Conservation (phyloP, 2,329 filamentous ascomycete genomes). For the Pseudocercospora eumusae region DNA sequence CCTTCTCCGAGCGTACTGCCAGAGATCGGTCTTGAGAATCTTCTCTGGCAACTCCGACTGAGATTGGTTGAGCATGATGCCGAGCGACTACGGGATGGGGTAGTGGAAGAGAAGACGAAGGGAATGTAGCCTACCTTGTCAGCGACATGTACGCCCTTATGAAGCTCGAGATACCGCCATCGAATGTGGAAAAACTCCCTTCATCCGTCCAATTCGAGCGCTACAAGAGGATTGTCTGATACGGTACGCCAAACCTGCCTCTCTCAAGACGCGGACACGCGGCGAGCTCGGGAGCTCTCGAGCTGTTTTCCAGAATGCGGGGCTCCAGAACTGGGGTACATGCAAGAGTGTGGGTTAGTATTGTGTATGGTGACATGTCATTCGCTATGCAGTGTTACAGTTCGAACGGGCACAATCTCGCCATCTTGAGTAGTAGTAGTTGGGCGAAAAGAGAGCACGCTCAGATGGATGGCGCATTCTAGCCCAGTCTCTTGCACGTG, state of each 20-base stretch:
- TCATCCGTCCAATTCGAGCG: constrained; percentile 11
- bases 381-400: not conserved
- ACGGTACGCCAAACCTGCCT: constrained; percentile 18
- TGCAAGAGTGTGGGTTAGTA: not conserved
- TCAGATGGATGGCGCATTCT: too few species aligned
- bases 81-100: not conserved
- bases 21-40: constrained; percentile 32
- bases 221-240: not conserved
- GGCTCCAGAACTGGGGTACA: constrained; percentile 15
- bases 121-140: not conserved
- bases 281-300: constrained; percentile 1
- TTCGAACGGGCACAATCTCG: not conserved
- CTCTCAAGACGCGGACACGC: constrained; percentile 7
- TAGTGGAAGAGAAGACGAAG: not conserved
- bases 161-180: not conserved
- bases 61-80: constrained; percentile 27
- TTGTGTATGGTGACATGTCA: not conserved
- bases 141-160: constrained; percentile 8
- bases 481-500: too few species aligned
- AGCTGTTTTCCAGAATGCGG: constrained; percentile 10
- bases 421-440: too few species aligned
- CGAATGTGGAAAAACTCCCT: constrained; percentile 5
- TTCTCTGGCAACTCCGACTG: constrained; percentile 29
- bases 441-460: too few species aligned
- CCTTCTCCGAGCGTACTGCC: constrained; percentile 29